Evolutionary conservation across 768 basidiomycete species (phyloP).

Genomic region (Suillus subluteus): DNA sequence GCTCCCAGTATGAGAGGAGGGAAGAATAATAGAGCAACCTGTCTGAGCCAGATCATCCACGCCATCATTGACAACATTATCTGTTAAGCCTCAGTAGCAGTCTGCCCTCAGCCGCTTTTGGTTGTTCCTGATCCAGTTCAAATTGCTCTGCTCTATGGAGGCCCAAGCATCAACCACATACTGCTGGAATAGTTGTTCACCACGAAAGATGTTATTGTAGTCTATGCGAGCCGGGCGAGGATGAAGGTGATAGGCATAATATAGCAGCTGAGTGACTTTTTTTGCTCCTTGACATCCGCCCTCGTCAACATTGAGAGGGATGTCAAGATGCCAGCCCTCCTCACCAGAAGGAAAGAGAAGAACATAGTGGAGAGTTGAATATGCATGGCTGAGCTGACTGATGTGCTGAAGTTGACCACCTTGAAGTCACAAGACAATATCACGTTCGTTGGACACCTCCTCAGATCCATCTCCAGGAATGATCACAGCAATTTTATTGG

Average conservation of each 20-base stretch:
- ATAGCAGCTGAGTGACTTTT: constrained; percentile 33
- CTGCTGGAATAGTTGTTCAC: constrained; percentile 46
- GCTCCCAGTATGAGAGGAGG: constrained; percentile 46
- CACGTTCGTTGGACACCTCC: constrained; percentile 18
- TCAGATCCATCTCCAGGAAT: constrained; percentile 26
- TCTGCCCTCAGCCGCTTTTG: constrained; percentile 39
- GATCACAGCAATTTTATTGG: constrained; percentile 41
- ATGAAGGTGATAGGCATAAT: constrained; percentile 39
- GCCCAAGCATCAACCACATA: constrained; percentile 51
- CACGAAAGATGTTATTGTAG: constrained; percentile 35
- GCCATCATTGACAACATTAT: constrained; percentile 31
- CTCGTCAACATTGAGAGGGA: constrained; percentile 13
- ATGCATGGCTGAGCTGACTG: constrained; percentile 37
- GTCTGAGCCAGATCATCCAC: constrained; percentile 31
- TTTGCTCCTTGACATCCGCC: constrained; percentile 3
- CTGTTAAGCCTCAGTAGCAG: constrained; percentile 35
- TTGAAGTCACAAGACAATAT: constrained; percentile 38
- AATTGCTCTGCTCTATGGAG: constrained; percentile 41
- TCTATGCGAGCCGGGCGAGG: constrained; percentile 17
- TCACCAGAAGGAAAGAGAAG: constrained; percentile 46
- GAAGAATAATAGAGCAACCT: constrained; percentile 42
- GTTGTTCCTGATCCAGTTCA: constrained; percentile 39
- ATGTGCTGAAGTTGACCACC: constrained; percentile 32
- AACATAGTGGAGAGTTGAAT: constrained; percentile 45
- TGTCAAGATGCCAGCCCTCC: constrained; percentile 39